Percentiles rank a stretch among this genome's conserved stretches.
phyloP scores from a whole-genome alignment of 169 alveolate species.

The Babesia ovata region DNA sequence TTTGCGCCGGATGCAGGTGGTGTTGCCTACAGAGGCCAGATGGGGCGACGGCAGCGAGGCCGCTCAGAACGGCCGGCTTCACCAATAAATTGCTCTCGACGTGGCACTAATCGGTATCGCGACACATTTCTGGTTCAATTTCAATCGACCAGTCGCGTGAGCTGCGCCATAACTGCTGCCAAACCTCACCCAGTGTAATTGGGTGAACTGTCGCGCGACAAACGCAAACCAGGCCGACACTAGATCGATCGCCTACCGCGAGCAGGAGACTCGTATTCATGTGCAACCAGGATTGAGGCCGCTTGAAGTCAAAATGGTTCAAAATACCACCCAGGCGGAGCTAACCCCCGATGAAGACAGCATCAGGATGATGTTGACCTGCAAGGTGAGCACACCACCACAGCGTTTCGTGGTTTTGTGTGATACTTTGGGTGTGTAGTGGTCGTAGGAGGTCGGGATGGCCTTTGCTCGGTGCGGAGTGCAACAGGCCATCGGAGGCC shows the following conservation, averaged over 20 bases:
- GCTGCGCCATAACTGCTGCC: neutral
- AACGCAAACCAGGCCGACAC: slow-evolving; percentile 9
- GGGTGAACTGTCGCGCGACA: slow-evolving; percentile 31
- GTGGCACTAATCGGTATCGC: slow-evolving; percentile 3
- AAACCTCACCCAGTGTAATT: slow-evolving; percentile 4
- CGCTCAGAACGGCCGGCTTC: neutral
- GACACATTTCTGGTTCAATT: neutral
- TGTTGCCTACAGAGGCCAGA: neutral
- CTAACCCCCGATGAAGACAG: slow-evolving; percentile 71
- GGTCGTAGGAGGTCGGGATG: no score
- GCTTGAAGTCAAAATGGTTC: slow-evolving; percentile 23
- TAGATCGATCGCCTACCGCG: neutral
- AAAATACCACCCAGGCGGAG: slow-evolving; percentile 43
- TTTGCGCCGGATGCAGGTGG: no score
- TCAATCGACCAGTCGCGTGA: neutral
- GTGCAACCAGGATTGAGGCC: neutral
- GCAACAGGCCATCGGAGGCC: no score
- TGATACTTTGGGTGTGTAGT: no score
- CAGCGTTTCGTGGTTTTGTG: no score
- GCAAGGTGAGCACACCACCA: slow-evolving; percentile 46
- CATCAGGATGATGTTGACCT: slow-evolving; percentile 71
- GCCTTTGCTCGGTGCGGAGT: no score
- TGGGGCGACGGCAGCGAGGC: slow-evolving; percentile 19
- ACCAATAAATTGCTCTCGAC: neutral
- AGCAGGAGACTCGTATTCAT: neutral